Evolutionary conservation across 164 flowering plant genomes (phyloP).

Genomic region (Nymphaea colorata): DNA sequence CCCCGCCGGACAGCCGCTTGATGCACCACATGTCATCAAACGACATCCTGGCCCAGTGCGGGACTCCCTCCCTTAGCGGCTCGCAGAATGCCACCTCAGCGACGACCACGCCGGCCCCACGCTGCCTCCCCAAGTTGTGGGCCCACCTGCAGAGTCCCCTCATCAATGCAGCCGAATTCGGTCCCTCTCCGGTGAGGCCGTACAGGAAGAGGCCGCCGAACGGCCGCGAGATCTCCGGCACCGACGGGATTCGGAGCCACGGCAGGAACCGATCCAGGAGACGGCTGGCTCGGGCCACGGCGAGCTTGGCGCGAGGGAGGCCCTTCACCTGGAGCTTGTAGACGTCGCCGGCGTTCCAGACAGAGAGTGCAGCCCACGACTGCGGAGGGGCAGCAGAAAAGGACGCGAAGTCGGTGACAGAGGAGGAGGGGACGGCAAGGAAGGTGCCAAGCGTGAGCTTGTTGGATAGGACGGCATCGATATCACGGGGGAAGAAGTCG

Average conservation of each 20-base stretch:
- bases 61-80: constrained; percentile 60
- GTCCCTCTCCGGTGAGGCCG: constrained; percentile 85
- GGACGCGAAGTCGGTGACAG: neutral
- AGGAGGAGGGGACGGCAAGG: constrained; percentile 47
- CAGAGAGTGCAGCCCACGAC: constrained; percentile 81
- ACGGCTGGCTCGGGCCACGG: constrained; percentile 81
- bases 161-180: constrained; percentile 26
- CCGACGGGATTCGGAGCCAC: constrained; percentile 64
- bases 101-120: constrained; percentile 70
- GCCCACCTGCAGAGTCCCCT: constrained; percentile 54
- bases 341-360: constrained; percentile 78
- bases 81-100: constrained; percentile 70
- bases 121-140: constrained; percentile 68
- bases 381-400: constrained; percentile 59
- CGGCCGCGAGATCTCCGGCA: constrained; percentile 60
- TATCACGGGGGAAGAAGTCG: constrained; percentile 95
- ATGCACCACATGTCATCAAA: constrained; percentile 86
- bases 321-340: constrained; percentile 65
- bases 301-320: constrained; percentile 44
- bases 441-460: constrained; percentile 72
- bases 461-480: constrained; percentile 62
- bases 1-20: constrained; percentile 39
- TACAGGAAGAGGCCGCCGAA: constrained; percentile 85
- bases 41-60: constrained; percentile 80
- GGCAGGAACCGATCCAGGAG: constrained; percentile 57